A percentile compares a stretch with the other conserved stretches of the same genome.
phyloP scores from a whole-genome alignment of 1,284 basidiomycete genomes.

The Sphaerobolus stellatus region DNA sequence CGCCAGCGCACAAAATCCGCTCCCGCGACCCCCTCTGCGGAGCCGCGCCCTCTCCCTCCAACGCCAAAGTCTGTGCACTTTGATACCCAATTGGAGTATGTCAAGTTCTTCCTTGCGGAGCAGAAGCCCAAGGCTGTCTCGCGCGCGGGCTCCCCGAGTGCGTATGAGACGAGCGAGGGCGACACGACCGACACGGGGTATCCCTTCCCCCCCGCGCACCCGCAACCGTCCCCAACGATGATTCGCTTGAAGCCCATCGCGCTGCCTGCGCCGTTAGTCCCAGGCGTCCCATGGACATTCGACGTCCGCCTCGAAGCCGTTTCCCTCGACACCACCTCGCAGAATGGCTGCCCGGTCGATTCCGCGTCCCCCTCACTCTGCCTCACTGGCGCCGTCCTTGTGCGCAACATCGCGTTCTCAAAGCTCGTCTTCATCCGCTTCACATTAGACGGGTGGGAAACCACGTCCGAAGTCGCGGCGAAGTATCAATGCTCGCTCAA shows the following conservation, averaged over 20 bases:
- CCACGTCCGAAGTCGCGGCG: constrained; percentile 89
- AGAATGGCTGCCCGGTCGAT: constrained; percentile 20
- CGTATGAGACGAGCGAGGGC: constrained; percentile 82
- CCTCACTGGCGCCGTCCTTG: constrained; percentile 71
- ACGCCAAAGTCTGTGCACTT: constrained; percentile 91
- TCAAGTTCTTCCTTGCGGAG: constrained; percentile 91
- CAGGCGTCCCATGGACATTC: constrained; percentile 19
- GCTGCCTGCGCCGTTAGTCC: neutral
- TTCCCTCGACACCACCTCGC: neutral
- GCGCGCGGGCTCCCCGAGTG: constrained; percentile 85
- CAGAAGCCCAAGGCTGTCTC: constrained; percentile 94
- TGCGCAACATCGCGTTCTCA: constrained; percentile 84
- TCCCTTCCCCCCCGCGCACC: constrained; percentile 30
- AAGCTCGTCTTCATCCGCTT: constrained; percentile 90
- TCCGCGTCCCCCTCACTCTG: constrained; percentile 57
- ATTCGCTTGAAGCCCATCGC: constrained; percentile 1
- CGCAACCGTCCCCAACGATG: neutral
- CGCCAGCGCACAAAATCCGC: constrained; percentile 61
- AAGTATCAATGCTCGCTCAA: constrained; percentile 68
- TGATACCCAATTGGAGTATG: constrained; percentile 85
- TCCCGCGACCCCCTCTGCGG: constrained; percentile 65
- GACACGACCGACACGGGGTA: constrained; percentile 73
- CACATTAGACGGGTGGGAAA: constrained; percentile 94
- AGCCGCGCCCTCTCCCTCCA: no score
- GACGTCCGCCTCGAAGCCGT: constrained; percentile 53